Conservation (phyloP, 345 rosid species). For the Ceriops zippeliana region DNA sequence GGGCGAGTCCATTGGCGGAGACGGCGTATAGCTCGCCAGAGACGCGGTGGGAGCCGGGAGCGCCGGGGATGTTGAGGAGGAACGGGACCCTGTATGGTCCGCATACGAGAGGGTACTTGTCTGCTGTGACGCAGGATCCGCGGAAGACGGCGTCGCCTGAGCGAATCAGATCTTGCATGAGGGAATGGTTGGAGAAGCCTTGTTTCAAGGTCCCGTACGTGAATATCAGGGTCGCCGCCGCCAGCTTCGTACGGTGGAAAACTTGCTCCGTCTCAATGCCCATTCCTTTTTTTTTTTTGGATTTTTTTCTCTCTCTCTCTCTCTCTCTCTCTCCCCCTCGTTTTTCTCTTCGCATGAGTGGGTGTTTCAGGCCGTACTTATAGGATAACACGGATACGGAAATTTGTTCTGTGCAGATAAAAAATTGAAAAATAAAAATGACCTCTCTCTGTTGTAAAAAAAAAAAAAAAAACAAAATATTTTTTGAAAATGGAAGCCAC, state of each 20-base stretch:
- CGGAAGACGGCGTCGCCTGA: constrained; percentile 65
- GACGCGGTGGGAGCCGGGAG: constrained; percentile 43
- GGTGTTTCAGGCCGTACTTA: no score
- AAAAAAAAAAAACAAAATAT: no score
- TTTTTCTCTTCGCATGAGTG: no score
- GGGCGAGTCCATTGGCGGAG: constrained; percentile 43
- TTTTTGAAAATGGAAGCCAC: no score
- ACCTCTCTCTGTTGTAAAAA: no score
- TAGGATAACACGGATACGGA: no score
- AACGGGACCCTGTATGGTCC: constrained; percentile 85
- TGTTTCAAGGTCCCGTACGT: constrained; percentile 76
- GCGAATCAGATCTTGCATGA: constrained; percentile 63
- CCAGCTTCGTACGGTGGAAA: background rate
- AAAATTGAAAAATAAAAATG: no score
- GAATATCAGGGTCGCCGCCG: constrained; percentile 40
- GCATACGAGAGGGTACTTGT: constrained; percentile 66
- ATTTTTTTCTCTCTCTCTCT: no score
- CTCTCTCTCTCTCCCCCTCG: no score
- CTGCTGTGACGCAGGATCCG: constrained; percentile 46
- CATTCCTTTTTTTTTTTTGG: background rate
- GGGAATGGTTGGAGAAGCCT: constrained; percentile 67
- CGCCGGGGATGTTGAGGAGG: constrained; percentile 70
- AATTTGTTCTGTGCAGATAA: no score
- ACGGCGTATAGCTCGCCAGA: constrained; percentile 80
- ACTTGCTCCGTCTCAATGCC: constrained; percentile 14